Conservation (phyloP, 129 eudicot genomes). For the Escallonia rubra region DNA sequence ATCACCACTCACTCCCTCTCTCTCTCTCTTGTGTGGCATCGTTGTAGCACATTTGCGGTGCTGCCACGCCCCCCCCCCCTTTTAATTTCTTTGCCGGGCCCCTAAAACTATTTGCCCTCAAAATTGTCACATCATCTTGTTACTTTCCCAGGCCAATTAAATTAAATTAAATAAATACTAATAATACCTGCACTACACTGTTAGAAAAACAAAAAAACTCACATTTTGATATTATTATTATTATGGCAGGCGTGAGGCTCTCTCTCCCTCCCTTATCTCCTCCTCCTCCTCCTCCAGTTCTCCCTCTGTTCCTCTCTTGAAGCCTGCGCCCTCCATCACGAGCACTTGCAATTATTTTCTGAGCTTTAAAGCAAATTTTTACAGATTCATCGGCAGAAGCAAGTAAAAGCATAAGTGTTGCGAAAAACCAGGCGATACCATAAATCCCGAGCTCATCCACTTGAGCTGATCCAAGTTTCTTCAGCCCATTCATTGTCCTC, state of each 20-base stretch:
- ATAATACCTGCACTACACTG: neutral
- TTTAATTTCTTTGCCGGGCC: neutral
- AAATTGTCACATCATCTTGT: neutral
- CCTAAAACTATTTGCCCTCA: no score
- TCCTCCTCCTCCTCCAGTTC: slow-evolving; percentile 17
- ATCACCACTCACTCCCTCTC: neutral
- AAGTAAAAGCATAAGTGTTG: slow-evolving; percentile 7
- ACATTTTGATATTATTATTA: neutral
- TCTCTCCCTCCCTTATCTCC: slow-evolving; percentile 52
- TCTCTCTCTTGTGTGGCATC: slow-evolving; percentile 18
- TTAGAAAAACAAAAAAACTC: neutral
- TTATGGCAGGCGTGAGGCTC: neutral
- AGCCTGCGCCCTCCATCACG: slow-evolving; percentile 63
- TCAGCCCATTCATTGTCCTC: slow-evolving; percentile 6
- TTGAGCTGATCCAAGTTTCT: slow-evolving; percentile 24
- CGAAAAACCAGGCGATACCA: slow-evolving; percentile 29
- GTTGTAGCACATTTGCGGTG: slow-evolving; percentile 33
- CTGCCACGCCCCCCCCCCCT: slow-evolving; percentile 32
- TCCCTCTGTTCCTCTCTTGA: slow-evolving; percentile 56
- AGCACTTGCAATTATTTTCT: slow-evolving; percentile 34
- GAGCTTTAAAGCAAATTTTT: slow-evolving; percentile 14
- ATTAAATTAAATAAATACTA: neutral
- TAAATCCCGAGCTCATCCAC: slow-evolving; percentile 13
- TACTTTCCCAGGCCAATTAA: neutral
- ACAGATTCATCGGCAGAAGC: neutral